phyloP scores from a whole-genome alignment of 371 early-diverging fungal species.

The Rhizopus delemar region DNA sequence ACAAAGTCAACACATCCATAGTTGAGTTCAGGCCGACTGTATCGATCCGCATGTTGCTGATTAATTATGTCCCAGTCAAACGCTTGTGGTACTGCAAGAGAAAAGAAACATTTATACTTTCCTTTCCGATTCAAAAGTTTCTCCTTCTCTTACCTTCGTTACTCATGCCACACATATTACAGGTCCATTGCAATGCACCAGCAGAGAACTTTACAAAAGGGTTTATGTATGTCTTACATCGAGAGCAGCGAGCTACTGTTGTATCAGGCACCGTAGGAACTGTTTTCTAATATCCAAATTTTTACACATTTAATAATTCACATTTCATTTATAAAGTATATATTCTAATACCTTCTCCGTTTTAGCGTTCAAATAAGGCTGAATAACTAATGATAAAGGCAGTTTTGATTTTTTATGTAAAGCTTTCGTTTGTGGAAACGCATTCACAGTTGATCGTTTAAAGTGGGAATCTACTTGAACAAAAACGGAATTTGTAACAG shows the following conservation, averaged over 20 bases:
- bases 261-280: slow-evolving; percentile 73
- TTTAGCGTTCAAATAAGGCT: slow-evolving; percentile 61
- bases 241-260: slow-evolving; percentile 77
- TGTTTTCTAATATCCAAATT: slow-evolving; percentile 34
- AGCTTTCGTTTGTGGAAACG: slow-evolving; percentile 65
- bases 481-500: slow-evolving; percentile 43
- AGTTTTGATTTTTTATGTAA: slow-evolving; percentile 70
- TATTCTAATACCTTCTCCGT: slow-evolving; percentile 40
- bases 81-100: slow-evolving; percentile 63
- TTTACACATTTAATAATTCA: slow-evolving; percentile 4
- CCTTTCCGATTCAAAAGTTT: background rate
- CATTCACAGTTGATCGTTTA: slow-evolving; percentile 75
- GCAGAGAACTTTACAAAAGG: slow-evolving; percentile 83
- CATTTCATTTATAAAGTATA: background rate
- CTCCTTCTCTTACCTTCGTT: slow-evolving; percentile 64
- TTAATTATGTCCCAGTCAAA: slow-evolving; percentile 78
- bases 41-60: slow-evolving; percentile 68
- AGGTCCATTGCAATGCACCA: slow-evolving; percentile 79
- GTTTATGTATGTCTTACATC: slow-evolving; percentile 87
- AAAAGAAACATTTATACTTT: background rate
- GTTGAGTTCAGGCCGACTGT: slow-evolving; percentile 73
- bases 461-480: slow-evolving; percentile 55
- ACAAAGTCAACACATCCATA: slow-evolving; percentile 77
- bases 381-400: slow-evolving; percentile 76
- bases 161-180: slow-evolving; percentile 79